phyloP scores from a whole-genome alignment of 768 basidiomycete species.

The Collybiopsis confluens region DNA sequence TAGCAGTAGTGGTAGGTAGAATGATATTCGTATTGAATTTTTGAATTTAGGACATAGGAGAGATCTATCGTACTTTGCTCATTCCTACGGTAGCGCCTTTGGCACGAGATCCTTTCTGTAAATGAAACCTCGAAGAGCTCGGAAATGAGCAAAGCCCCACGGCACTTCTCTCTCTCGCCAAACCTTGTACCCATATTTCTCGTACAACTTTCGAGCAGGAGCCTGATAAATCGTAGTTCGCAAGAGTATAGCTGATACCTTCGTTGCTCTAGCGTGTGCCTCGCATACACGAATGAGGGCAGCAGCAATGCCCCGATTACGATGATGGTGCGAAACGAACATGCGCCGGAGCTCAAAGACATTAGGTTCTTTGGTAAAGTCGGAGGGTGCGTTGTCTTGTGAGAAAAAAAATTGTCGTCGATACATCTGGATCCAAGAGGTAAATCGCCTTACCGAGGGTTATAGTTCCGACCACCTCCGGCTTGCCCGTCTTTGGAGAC shows the following conservation, averaged over 20 bases:
- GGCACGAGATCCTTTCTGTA: background rate
- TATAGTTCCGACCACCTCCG: conserved; percentile 17
- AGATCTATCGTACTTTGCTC: no score
- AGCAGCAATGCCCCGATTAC: conserved; percentile 17
- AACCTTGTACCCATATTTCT: conserved; percentile 2
- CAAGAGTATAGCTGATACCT: background rate
- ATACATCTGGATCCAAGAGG: background rate
- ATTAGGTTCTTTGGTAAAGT: conserved; percentile 9
- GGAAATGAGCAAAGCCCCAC: background rate
- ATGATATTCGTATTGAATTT: no score
- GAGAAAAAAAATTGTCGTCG: conserved; percentile 1
- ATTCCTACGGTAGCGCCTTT: no score
- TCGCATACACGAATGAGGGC: conserved; percentile 2
- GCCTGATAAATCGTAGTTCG: conserved; percentile 3
- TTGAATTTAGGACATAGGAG: no score
- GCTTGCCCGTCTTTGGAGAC: background rate
- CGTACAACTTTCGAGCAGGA: background rate
- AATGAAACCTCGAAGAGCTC: background rate
- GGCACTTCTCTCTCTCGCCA: background rate
- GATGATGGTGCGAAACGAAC: conserved; percentile 18
- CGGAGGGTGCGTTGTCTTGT: background rate
- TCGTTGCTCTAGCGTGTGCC: background rate
- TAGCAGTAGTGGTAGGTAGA: background rate
- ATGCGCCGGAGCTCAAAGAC: conserved; percentile 22
- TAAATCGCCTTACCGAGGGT: conserved; percentile 15